Evolutionary conservation across 805 yeast species (phyloP).

Genomic region (Hanseniaspora nectarophila): DNA sequence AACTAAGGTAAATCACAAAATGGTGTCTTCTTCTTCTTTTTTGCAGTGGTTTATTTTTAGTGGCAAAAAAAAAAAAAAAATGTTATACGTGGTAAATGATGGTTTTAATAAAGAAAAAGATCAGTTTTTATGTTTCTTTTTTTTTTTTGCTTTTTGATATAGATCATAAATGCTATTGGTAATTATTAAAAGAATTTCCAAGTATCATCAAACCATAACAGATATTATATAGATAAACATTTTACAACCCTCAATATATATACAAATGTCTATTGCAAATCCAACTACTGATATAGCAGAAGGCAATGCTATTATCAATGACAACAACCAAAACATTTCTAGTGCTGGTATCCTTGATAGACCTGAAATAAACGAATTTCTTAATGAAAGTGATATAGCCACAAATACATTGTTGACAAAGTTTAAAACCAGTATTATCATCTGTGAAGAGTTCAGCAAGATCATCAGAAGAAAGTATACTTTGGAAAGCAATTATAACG

Average conservation of each 20-base stretch:
- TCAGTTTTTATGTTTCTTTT: no score
- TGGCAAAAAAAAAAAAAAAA: no score
- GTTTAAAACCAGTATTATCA: slow-evolving; percentile 63
- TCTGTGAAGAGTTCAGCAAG: slow-evolving; percentile 75
- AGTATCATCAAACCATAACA: neutral
- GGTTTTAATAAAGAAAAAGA: neutral
- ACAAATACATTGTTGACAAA: slow-evolving; percentile 60
- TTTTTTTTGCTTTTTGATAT: no score
- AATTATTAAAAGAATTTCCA: no score
- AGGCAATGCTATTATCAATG: neutral
- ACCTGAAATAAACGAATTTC: slow-evolving; percentile 39
- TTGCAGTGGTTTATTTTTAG: neutral
- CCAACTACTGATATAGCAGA: neutral
- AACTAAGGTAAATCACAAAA: no score
- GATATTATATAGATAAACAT: neutral
- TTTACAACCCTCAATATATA: neutral
- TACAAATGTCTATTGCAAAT: slow-evolving; percentile 12
- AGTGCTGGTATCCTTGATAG: slow-evolving; percentile 21
- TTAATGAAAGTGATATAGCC: slow-evolving; percentile 56
- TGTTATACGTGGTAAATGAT: neutral
- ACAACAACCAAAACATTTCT: neutral
- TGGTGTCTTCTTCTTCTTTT: neutral
- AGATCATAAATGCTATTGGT: no score
- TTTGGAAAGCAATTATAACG: slow-evolving; percentile 66
- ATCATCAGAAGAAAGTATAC: slow-evolving; percentile 67